phyloP scores from a whole-genome alignment of 106 monocot species.

The Cymbidium sinense region DNA sequence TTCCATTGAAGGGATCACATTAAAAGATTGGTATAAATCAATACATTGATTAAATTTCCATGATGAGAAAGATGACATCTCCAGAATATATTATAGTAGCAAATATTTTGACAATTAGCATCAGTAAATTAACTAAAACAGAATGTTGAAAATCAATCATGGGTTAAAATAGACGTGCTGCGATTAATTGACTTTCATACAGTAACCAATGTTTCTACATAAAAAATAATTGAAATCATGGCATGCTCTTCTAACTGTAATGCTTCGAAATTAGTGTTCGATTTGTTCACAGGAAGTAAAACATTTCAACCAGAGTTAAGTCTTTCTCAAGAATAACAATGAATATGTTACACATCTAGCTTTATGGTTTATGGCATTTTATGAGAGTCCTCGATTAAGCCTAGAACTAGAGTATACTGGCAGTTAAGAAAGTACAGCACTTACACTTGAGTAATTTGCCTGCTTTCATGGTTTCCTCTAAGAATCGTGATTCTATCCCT shows the following conservation, averaged over 20 bases:
- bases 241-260: neutral
- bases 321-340: neutral
- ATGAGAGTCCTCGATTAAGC: neutral
- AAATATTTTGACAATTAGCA: neutral
- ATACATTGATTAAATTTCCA: neutral
- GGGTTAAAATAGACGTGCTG: neutral
- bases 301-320: neutral
- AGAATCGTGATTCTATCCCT: constrained; percentile 53
- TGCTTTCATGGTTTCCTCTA: constrained; percentile 45
- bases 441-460: constrained; percentile 59
- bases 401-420: neutral
- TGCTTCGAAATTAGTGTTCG: neutral
- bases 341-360: neutral
- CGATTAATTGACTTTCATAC: neutral
- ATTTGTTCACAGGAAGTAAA: neutral
- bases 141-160: neutral
- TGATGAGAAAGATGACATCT: neutral
- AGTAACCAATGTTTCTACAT: no score
- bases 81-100: neutral
- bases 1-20: neutral
- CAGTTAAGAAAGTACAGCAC: neutral
- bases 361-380: neutral
- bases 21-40: neutral
- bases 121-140: neutral
- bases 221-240: no score